phyloP scores from a whole-genome alignment of 2,329 filamentous ascomycete species.

The Albophoma yamanashiensis region DNA sequence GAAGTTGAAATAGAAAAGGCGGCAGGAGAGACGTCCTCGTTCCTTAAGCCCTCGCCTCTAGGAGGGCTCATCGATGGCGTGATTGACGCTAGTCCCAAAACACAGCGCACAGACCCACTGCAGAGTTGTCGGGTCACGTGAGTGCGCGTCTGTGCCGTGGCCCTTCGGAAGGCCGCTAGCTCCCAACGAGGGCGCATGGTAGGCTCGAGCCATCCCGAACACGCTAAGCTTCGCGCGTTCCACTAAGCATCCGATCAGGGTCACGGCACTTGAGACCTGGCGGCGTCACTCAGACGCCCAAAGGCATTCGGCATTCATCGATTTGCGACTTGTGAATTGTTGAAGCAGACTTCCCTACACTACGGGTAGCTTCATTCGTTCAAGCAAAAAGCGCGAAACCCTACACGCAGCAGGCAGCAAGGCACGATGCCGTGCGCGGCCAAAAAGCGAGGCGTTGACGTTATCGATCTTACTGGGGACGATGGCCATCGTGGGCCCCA shows the following conservation, averaged over 20 bases:
- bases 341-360: not conserved
- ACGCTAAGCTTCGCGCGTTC: not conserved
- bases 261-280: not conserved
- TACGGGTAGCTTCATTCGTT: not conserved
- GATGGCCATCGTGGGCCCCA: constrained; percentile 16
- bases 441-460: constrained; percentile 24
- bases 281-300: too few relatives aligned
- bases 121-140: not conserved
- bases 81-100: constrained; percentile 17
- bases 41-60: constrained; percentile 7
- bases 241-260: not conserved
- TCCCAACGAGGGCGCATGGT: not conserved
- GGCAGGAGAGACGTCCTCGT: constrained; percentile 8
- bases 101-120: not conserved
- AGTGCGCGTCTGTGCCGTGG: not conserved
- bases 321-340: not conserved
- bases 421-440: constrained; percentile 4
- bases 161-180: not conserved
- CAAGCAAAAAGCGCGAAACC: not conserved
- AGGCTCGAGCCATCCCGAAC: not conserved
- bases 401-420: not conserved
- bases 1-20: constrained; percentile 8
- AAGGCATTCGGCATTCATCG: too few relatives aligned
- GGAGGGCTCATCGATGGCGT: constrained; percentile 19
- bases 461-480: constrained; percentile 29